A percentile compares a stretch with the other conserved stretches of the same genome.
Conservation (phyloP, 495 filamentous ascomycete species). For the Cairneyella variabilis region DNA sequence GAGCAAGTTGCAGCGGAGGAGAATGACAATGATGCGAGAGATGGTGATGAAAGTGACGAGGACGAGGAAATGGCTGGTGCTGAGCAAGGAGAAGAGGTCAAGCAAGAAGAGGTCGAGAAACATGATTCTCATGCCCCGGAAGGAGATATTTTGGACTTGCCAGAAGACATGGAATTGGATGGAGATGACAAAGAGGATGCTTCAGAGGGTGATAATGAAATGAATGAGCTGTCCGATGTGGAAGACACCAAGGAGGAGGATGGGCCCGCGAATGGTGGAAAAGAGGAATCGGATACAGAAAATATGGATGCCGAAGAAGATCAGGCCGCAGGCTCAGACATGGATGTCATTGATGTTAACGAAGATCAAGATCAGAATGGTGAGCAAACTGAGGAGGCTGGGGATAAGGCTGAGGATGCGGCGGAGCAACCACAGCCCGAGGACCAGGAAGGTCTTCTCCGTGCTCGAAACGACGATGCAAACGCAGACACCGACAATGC, state of each 20-base stretch:
- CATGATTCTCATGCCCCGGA: slow-evolving; percentile 65
- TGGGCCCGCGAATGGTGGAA: slow-evolving; percentile 30
- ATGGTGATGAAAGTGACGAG: slow-evolving; percentile 47
- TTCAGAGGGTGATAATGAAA: slow-evolving; percentile 52
- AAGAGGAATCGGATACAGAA: slow-evolving; percentile 31
- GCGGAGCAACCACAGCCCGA: slow-evolving; percentile 39
- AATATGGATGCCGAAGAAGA: slow-evolving; percentile 35
- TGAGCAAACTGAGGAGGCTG: slow-evolving; percentile 28
- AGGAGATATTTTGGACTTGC: slow-evolving; percentile 52
- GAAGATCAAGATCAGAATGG: slow-evolving; percentile 26
- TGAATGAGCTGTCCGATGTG: slow-evolving; percentile 36
- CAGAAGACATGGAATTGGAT: slow-evolving; percentile 73
- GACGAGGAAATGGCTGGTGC: slow-evolving; percentile 52
- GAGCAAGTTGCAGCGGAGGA: slow-evolving; percentile 59
- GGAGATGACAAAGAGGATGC: slow-evolving; percentile 48
- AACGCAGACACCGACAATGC: slow-evolving; percentile 59
- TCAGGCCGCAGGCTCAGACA: slow-evolving; percentile 29
- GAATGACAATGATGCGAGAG: slow-evolving; percentile 48
- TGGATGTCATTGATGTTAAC: slow-evolving; percentile 28
- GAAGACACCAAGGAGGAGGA: slow-evolving; percentile 32
- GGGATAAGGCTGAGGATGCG: slow-evolving; percentile 37
- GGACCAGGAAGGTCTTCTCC: slow-evolving; percentile 39
- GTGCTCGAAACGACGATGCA: slow-evolving; percentile 39
- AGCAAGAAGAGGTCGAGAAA: slow-evolving; percentile 59
- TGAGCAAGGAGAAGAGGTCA: slow-evolving; percentile 68